These are phyloP conservation scores for Diaporthe velutina DNA, from an alignment of 2,329 filamentous ascomycete species.

Conservation along the genomic window DNA sequence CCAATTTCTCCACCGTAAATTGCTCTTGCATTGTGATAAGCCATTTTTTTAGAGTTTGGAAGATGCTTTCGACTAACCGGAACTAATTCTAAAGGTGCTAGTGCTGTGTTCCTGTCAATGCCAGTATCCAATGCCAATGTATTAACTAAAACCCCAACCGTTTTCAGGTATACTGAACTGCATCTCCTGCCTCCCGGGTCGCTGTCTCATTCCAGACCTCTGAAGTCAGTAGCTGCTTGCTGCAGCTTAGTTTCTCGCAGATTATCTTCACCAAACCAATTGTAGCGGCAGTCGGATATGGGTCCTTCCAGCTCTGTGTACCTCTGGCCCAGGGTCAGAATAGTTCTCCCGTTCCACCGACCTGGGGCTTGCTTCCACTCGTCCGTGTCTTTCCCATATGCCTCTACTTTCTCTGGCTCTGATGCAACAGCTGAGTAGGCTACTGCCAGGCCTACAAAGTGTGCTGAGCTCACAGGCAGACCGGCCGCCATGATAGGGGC, in stretches of 20 bases:
- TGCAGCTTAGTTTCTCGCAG: conserved; percentile 45
- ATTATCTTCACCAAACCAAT: conserved; percentile 52
- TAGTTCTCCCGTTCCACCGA: conserved; percentile 52
- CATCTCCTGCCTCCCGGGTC: neutral
- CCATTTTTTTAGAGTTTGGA: neutral
- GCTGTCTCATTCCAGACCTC: neutral
- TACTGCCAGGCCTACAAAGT: conserved; percentile 51
- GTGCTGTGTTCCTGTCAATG: neutral
- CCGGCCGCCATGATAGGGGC: conserved; percentile 48
- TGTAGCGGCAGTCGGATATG: conserved; percentile 40
- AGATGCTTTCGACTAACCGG: neutral
- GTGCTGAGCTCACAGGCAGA: conserved; percentile 49
- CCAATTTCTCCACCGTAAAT: neutral
- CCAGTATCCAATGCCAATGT: too few species aligned
- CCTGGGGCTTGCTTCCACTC: conserved; percentile 7
- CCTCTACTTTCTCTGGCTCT: conserved; percentile 49
- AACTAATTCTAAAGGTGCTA: neutral
- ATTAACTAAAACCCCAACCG: too few species aligned
- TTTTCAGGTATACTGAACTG: too few species aligned
- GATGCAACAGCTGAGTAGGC: conserved; percentile 53
- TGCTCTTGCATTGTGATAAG: neutral
- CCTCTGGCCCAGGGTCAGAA: conserved; percentile 51
- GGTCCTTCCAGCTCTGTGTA: conserved; percentile 53
- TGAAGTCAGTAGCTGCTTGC: conserved; percentile 48
- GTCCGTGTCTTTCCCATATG: conserved; percentile 51